Base-by-base conservation (phyloP, 75 land plant genomes). In the Cupressus sempervirens region DNA sequence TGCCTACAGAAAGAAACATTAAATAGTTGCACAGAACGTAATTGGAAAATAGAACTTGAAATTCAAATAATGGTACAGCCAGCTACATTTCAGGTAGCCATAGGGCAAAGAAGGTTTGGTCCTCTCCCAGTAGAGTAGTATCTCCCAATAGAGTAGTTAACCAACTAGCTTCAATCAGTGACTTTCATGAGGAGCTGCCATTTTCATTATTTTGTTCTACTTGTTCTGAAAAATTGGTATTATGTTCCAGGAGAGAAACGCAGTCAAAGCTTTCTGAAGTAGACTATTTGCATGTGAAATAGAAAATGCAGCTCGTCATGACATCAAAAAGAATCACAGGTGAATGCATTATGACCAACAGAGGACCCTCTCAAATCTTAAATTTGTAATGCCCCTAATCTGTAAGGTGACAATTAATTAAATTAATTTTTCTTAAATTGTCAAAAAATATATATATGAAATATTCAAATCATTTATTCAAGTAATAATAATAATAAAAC, bases 291-390 rank as follows among this genome's bases (percentile, higher is more conserved):
- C 97, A 97, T 20, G 94, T 93, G 92, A 92, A 94, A 85, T 95
- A 97, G 88, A 97, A 95, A 52, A 95, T 96, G 8, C 91, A 88
- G 86, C 91, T 90, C 97, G 93, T 94, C 89, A 97, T 94, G 29
- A 91, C 91, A 89, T 97, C 97, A 62, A 95, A 87, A 16, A 97
- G 91, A 75, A 91, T 90, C 41, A 67, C 43, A 83, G 38, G 67
- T 20, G 48, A 36, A 68, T 93, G 87, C 95, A 93, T 93, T 23
- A 92, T 20, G 52, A 93, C 92, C 86, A 93, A 83, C 14, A 93
- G 84, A 50, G 95, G 95, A 32, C 91, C 95, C 80, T 93, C 95
- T n/a, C n/a, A n/a, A n/a, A n/a, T n/a, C n/a, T n/a, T n/a, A n/a
- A n/a, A n/a, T n/a, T n/a, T 38, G 40, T 38, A 38, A 38, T 38